These are phyloP conservation scores for Tylopilus sp. DNA, from an alignment of 1,284 basidiomycete genomes.

Conservation along the genomic window DNA sequence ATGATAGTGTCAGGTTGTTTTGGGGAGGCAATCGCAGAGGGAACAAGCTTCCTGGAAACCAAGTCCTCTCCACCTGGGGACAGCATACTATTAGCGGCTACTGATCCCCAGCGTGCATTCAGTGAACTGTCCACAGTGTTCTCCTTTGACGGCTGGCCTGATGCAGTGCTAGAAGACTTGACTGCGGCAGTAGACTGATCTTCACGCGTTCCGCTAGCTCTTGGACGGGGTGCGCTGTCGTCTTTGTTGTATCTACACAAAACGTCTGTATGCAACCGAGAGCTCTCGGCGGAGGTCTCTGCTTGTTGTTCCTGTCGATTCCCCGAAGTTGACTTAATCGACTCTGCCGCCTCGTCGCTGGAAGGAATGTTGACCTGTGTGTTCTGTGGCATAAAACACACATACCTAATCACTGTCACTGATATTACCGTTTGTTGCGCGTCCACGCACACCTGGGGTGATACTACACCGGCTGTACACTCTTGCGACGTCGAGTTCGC, in stretches of 20 bases:
- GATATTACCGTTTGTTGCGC: background rate
- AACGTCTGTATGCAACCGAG: background rate
- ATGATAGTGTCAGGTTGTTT: background rate
- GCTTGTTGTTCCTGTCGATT: background rate
- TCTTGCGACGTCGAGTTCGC: background rate
- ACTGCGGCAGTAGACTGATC: background rate
- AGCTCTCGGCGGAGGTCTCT: background rate
- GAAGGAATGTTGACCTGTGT: background rate
- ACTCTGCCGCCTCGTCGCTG: background rate
- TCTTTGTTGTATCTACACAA: background rate
- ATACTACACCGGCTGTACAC: background rate
- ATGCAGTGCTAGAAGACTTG: background rate
- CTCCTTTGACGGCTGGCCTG: background rate
- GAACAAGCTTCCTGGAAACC: background rate
- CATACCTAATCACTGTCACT: slow-evolving; percentile 1
- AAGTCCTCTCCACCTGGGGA: background rate
- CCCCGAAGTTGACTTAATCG: background rate
- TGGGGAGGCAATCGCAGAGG: background rate
- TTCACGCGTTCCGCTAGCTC: background rate
- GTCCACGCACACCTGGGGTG: slow-evolving; percentile 4
- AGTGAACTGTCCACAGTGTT: background rate
- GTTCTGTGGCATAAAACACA: background rate
- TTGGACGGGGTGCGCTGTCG: background rate
- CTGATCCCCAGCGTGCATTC: background rate
- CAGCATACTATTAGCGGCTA: background rate